Percentiles rank a stretch among this genome's conserved stretches.
phyloP scores from a whole-genome alignment of 2,329 filamentous ascomycete species.

The Neofusicoccum laricinum region DNA sequence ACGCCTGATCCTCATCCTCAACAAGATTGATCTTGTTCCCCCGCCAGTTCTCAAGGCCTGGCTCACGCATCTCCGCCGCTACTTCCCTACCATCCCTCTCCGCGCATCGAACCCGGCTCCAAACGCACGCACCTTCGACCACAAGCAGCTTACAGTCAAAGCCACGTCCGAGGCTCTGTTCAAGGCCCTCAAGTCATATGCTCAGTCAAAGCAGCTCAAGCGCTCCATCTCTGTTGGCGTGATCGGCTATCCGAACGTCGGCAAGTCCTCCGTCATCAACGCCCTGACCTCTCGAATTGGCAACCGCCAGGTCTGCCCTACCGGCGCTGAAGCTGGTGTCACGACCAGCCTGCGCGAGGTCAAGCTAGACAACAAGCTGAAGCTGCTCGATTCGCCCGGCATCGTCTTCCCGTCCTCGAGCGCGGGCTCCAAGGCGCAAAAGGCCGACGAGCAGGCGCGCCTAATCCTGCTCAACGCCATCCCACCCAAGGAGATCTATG shows the following conservation, averaged over 20 bases:
- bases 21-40: constrained; percentile 93
- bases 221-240: constrained; percentile 87
- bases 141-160: constrained; percentile 83
- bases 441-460: constrained; percentile 73
- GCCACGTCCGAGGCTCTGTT: constrained; percentile 82
- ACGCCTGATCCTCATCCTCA: constrained; percentile 84
- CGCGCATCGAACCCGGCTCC: constrained; percentile 78
- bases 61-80: constrained; percentile 79
- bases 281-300: constrained; percentile 77
- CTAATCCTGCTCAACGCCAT: constrained; percentile 87
- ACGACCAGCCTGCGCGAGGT: constrained; percentile 85
- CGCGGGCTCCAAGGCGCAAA: constrained; percentile 40
- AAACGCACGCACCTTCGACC: constrained; percentile 88
- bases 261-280: constrained; percentile 96
- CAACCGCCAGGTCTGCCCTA: constrained; percentile 72
- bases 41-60: constrained; percentile 78
- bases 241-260: constrained; percentile 93
- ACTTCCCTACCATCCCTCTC: constrained; percentile 87
- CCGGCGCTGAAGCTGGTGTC: constrained; percentile 87
- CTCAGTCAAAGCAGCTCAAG: constrained; percentile 79
- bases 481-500: constrained; percentile 89
- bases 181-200: constrained; percentile 85
- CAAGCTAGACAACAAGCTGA: constrained; percentile 93
- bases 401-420: constrained; percentile 82
- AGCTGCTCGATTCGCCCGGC: constrained; percentile 87